These are phyloP conservation scores for Backusella australiensis DNA, from an alignment of 192 early-diverging fungal species.

Conservation along the genomic window DNA sequence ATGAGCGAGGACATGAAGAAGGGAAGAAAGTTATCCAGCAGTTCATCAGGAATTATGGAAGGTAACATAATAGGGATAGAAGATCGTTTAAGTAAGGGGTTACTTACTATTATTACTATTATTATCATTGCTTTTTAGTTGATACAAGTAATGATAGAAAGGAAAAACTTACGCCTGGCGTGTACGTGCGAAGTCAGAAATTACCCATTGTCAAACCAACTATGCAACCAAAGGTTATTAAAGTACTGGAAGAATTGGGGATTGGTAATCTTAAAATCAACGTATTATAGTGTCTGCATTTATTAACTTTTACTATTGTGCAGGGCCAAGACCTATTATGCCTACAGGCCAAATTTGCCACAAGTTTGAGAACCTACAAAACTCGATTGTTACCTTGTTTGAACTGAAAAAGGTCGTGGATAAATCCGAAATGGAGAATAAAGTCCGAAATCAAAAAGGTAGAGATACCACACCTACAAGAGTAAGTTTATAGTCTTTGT, in stretches of 20 bases:
- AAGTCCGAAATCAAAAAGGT: conserved; percentile 12
- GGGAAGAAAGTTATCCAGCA: conserved; percentile 25
- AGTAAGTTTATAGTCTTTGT: not conserved
- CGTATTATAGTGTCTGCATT: not conserved
- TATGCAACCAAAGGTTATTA: conserved; percentile 45
- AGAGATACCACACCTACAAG: conserved; percentile 6
- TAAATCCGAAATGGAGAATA: conserved; percentile 70
- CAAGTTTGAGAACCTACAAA: conserved; percentile 75
- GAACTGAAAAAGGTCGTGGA: conserved; percentile 85
- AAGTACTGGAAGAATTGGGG: conserved; percentile 57
- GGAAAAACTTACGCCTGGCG: conserved; percentile 60
- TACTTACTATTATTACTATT: not conserved
- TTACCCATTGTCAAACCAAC: conserved; percentile 52
- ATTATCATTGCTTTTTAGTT: not conserved
- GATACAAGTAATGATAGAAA: conserved; percentile 24
- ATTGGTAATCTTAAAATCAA: conserved; percentile 38
- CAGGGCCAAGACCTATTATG: conserved; percentile 71
- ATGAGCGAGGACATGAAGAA: conserved; percentile 27
- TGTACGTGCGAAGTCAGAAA: conserved; percentile 61
- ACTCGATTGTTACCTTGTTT: conserved; percentile 70
- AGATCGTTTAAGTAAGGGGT: not conserved
- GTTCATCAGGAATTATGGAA: conserved; percentile 14
- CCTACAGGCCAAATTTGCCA: conserved; percentile 77
- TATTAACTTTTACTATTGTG: not conserved
- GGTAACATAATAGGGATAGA: conserved; percentile 4